Conservation (phyloP, 441 rosid genomes). For the Populus hybrid region DNA sequence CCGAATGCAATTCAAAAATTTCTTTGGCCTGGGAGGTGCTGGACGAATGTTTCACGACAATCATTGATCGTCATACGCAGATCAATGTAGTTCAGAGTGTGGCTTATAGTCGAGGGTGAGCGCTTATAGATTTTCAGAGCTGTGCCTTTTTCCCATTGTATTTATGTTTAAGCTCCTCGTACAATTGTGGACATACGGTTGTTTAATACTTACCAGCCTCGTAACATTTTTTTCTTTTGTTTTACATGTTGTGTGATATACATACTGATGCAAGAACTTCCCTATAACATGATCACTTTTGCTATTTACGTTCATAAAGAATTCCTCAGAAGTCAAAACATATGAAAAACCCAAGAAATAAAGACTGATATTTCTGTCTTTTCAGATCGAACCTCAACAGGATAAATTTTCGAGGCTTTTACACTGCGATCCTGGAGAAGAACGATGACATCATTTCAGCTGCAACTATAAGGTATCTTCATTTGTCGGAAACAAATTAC, state of each 20-base stretch:
- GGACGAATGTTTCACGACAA: slow-evolving; percentile 15
- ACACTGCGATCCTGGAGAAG: slow-evolving; percentile 29
- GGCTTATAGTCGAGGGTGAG: slow-evolving; percentile 21
- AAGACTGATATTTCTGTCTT: background rate
- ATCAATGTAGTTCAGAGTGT: slow-evolving; percentile 19
- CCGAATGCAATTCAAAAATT: slow-evolving; percentile 14
- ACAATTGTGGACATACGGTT: too few relatives aligned
- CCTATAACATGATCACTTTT: background rate
- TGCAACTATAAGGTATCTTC: slow-evolving; percentile 30
- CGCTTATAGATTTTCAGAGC: background rate
- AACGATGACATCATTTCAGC: slow-evolving; percentile 28
- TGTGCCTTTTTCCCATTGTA: background rate
- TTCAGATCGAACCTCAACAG: slow-evolving; percentile 31
- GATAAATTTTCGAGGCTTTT: slow-evolving; percentile 32
- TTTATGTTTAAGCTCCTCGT: background rate
- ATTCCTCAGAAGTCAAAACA: background rate
- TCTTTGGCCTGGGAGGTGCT: slow-evolving; percentile 17
- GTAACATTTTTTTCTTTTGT: background rate
- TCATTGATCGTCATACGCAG: slow-evolving; percentile 10
- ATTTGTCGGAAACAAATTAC: background rate
- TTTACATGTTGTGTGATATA: background rate
- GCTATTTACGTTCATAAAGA: background rate
- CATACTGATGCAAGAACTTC: background rate
- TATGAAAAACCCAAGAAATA: background rate
- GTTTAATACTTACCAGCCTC: background rate